Conservation (phyloP, 1,284 basidiomycete species). For the Caloboletus inedulis region DNA sequence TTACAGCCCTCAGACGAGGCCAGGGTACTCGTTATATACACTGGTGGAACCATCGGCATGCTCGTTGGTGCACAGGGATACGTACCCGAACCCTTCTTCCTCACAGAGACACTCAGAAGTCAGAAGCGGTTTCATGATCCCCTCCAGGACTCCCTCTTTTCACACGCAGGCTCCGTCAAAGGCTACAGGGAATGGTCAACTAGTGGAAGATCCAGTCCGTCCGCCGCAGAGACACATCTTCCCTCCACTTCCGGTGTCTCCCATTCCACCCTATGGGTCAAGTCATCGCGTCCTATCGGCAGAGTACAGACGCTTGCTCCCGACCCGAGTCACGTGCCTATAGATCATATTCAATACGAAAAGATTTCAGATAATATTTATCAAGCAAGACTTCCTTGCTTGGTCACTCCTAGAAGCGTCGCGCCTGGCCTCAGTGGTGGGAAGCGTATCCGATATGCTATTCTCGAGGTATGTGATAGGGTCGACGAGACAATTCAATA, state of each 20-base stretch:
- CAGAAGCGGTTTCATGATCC: conserved; percentile 87
- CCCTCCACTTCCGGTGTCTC: conserved; percentile 19
- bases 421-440: conserved; percentile 56
- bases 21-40: conserved; percentile 79
- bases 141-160: conserved; percentile 74
- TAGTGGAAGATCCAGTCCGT: conserved; percentile 53
- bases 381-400: conserved; percentile 66
- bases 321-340: conserved; percentile 23
- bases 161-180: conserved; percentile 67
- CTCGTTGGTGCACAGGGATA: conserved; percentile 77
- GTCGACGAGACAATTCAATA: conserved; percentile 1
- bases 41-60: conserved; percentile 87
- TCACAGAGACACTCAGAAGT: conserved; percentile 77
- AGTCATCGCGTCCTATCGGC: conserved; percentile 71
- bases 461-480: conserved; percentile 61
- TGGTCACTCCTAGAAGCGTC: conserved; percentile 71
- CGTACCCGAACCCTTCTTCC: conserved; percentile 83
- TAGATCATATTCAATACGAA: conserved; percentile 43
- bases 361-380: conserved; percentile 59
- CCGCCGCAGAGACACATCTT: conserved; percentile 7
- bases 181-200: conserved; percentile 70
- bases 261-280: conserved; percentile 60
- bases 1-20: conserved; percentile 62
- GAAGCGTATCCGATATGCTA: conserved; percentile 76
- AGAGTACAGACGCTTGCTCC: conserved; percentile 38